Evolutionary conservation across 2,329 filamentous ascomycete genomes (phyloP).

Genomic region (Hypoxylon sp.): DNA sequence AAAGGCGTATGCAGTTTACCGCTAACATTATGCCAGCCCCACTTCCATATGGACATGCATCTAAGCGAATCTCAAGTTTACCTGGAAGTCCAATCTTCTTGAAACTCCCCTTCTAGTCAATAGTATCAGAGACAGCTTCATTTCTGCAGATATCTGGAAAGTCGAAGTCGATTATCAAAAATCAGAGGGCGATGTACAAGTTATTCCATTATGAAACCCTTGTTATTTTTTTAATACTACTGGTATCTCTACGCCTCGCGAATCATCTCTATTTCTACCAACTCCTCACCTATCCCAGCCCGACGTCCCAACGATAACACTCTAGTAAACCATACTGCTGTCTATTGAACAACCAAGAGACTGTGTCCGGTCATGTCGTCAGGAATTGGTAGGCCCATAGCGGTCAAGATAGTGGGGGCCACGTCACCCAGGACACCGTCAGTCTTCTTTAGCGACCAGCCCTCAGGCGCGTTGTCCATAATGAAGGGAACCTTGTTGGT

Average conservation of each 20-base stretch:
- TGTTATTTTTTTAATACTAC: slow-evolving; percentile 37
- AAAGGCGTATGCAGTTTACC: slow-evolving; percentile 30
- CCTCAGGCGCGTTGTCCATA: slow-evolving; percentile 95
- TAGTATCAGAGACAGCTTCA: no score
- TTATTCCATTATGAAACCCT: slow-evolving; percentile 26
- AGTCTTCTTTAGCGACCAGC: slow-evolving; percentile 86
- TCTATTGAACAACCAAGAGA: slow-evolving; percentile 79
- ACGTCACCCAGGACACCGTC: slow-evolving; percentile 93
- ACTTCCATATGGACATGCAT: not conserved
- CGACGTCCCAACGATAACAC: slow-evolving; percentile 12
- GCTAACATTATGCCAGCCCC: not conserved
- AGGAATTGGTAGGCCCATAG: slow-evolving; percentile 91
- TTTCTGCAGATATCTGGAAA: not conserved
- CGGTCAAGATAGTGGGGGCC: slow-evolving; percentile 89
- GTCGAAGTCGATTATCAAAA: not conserved
- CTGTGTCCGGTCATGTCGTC: slow-evolving; percentile 91
- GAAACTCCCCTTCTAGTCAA: no score
- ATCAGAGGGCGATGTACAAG: not conserved
- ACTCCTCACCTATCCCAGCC: slow-evolving; percentile 23
- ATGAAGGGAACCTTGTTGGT: slow-evolving; percentile 98
- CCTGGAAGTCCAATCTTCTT: no score
- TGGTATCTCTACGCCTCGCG: slow-evolving; percentile 39
- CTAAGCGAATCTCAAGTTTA: slow-evolving; percentile 1
- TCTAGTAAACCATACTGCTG: slow-evolving; percentile 14
- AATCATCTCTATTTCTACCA: slow-evolving; percentile 30